These are phyloP conservation scores for Monosporozyma yasuniensis DNA, from an alignment of 805 yeast species.

Conservation along the genomic window DNA sequence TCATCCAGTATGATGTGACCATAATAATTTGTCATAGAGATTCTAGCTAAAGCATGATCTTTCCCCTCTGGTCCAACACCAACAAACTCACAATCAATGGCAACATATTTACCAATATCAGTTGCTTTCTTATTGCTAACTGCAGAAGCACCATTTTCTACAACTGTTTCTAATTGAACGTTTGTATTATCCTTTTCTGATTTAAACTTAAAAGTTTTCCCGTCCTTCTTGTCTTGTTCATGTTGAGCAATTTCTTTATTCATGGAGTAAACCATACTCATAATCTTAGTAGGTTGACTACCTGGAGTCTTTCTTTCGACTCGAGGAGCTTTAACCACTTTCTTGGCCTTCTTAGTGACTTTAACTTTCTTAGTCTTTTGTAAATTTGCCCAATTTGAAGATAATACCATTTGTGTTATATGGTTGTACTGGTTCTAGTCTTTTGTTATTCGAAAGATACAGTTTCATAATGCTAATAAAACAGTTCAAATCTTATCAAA, in stretches of 20 bases:
- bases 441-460: too few species aligned
- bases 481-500: neutral
- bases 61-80: conserved; percentile 74
- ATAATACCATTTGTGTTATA: conserved; percentile 22
- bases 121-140: conserved; percentile 22
- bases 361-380: conserved; percentile 13
- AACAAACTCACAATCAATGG: conserved; percentile 92
- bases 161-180: neutral
- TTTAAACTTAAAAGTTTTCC: conserved; percentile 18
- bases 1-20: conserved; percentile 66
- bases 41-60: conserved; percentile 71
- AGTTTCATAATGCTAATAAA: neutral
- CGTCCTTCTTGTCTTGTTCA: conserved; percentile 17
- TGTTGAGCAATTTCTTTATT: conserved; percentile 21
- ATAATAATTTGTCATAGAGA: conserved; percentile 75
- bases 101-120: conserved; percentile 61
- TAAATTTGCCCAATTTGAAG: conserved; percentile 31
- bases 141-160: conserved; percentile 1
- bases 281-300: conserved; percentile 11
- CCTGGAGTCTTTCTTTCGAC: conserved; percentile 6
- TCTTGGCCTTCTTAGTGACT: conserved; percentile 8
- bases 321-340: conserved; percentile 1
- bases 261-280: conserved; percentile 28
- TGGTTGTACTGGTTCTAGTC: too few species aligned
- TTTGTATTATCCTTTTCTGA: neutral